Evolutionary conservation across 805 yeast genomes (phyloP).

Genomic region (Nakazawaea laoshanensis): DNA sequence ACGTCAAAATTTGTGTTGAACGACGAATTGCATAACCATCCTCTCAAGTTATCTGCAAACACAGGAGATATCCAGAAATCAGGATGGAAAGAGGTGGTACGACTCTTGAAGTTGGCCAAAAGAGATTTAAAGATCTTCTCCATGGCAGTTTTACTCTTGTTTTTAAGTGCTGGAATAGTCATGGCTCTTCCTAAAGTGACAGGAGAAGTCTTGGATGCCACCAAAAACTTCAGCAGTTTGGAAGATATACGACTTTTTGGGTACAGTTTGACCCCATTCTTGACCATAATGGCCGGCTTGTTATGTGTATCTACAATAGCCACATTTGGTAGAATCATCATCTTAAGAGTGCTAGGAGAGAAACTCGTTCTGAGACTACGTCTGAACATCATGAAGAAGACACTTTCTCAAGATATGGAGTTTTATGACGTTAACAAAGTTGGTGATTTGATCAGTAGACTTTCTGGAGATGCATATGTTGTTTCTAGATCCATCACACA

Average conservation of each 20-base stretch:
- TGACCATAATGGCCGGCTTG: slow-evolving; percentile 48
- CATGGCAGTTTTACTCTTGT: slow-evolving; percentile 33
- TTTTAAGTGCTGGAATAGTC: slow-evolving; percentile 38
- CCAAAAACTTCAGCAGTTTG: slow-evolving; percentile 23
- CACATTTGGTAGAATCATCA: slow-evolving; percentile 69
- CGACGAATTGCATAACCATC: slow-evolving; percentile 13
- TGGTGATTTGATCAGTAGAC: slow-evolving; percentile 84
- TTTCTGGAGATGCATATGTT: slow-evolving; percentile 84
- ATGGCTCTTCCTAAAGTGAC: slow-evolving; percentile 49
- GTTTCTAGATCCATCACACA: slow-evolving; percentile 83
- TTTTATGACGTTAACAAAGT: slow-evolving; percentile 86
- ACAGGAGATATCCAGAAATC: slow-evolving; percentile 24
- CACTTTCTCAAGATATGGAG: slow-evolving; percentile 80
- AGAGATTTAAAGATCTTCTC: slow-evolving; percentile 35
- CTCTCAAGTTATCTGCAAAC: slow-evolving; percentile 16
- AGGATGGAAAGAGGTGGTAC: slow-evolving; percentile 26
- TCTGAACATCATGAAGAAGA: slow-evolving; percentile 66
- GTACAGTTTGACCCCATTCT: slow-evolving; percentile 50
- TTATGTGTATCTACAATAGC: slow-evolving; percentile 70
- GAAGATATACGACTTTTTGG: slow-evolving; percentile 39
- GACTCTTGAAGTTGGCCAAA: slow-evolving; percentile 33
- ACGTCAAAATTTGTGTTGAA: too few relatives aligned
- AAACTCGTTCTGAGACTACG: slow-evolving; percentile 79
- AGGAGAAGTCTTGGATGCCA: slow-evolving; percentile 45
- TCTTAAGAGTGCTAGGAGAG: slow-evolving; percentile 77